Evolutionary conservation across 352 stramenopile genomes (phyloP), one percentile per base, ranked within the genome.

Genomic region (Pythium dissimile): DNA sequence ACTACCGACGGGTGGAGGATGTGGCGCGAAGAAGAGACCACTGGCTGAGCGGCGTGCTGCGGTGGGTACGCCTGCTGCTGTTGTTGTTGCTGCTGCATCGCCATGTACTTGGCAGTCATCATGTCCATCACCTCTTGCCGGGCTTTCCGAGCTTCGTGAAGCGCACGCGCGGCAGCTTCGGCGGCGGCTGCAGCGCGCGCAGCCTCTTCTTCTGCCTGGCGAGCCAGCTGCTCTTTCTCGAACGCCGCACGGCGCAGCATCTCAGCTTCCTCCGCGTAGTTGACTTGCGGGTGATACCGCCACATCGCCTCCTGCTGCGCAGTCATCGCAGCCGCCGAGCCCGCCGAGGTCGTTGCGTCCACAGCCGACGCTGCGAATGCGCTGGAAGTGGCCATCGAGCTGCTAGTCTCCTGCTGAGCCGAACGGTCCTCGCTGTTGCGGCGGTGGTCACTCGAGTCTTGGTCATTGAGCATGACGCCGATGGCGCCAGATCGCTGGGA

Each of bases 51-150:
- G 18, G 12, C 53, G 53, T 69, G 51, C 16, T 62, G 58, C 28
- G 64, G 58, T 20, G 73, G 55, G 27, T 63, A 61, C 44, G 31
- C 34, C n/a, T 47, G 49, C 20, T 54, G 46, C 31, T 54, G 80
- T 13, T 89, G 82, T 50, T 56, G 52, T 32, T 59, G 80, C 18
- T 89, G 78, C 54, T 92, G 82, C 53, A 90, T 86, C 26, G 70
- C 77, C 45, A 80, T 86, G 65, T 92, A 92, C 20, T 80, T 74
- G 2, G 77, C 80, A 6, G 80, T 80, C 46, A 84, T 83, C 84
- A 93, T 88, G 44, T 94, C 80, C 66, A 93, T 72, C 12, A 84
- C 85, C 73, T 93, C 78, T 31, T 92, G 76, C 0, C 84, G 80
- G 12, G 85, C 85, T 45, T 91, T 75, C 20, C 88, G 77, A 0